Evolutionary conservation across 306 rosid genomes (phyloP), one percentile per base, ranked within the genome.

Genomic region (Aeschynomene evenia): DNA sequence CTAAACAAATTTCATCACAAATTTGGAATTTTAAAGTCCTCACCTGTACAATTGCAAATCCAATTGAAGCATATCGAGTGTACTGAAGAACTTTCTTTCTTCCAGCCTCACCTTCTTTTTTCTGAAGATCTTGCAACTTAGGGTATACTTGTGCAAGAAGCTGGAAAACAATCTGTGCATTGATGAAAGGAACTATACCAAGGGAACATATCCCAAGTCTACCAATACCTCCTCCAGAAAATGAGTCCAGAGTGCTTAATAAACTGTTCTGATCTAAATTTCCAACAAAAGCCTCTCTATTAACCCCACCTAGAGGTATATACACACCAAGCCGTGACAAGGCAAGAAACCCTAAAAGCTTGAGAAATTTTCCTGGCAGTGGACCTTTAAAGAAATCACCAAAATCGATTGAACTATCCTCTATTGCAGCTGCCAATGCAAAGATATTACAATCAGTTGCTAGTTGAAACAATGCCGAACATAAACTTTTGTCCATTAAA

Each of bases 181-280:
- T 93, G 83, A 93, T 93, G 84, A 90, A 93, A 31, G 98, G 97
- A 76, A 93, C 96, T 58, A 93, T 88, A 49, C 98, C 97, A 59
- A 93, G 94, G 29, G 98, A 93, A 64, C 98, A 93, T 68, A 93
- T 77, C 40, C 96, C 98, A 29, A 93, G 88, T 79, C 98, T 88
- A 54, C 98, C 98, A 71, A 93, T 88, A 50, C 98, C 98, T 46
- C 98, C 97, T 43, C 98, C 97, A 73, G 98, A 93, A 85, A 93
- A 93, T 9, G 98, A 85, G 80, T 93, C 98, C 66, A 93, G 71
- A 62, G 97, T 93, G 80, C 89, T 79, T 85, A 93, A 84, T 37
- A 93, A 84, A 83, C 96, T 88, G 79, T 86, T 93, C 73, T 85
- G 90, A 72, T 90, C 98, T 84, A 93, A 88, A 80, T 93, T 93